phyloP scores from a whole-genome alignment of 2,329 filamentous ascomycete species.

The Apiospora arundinis region DNA sequence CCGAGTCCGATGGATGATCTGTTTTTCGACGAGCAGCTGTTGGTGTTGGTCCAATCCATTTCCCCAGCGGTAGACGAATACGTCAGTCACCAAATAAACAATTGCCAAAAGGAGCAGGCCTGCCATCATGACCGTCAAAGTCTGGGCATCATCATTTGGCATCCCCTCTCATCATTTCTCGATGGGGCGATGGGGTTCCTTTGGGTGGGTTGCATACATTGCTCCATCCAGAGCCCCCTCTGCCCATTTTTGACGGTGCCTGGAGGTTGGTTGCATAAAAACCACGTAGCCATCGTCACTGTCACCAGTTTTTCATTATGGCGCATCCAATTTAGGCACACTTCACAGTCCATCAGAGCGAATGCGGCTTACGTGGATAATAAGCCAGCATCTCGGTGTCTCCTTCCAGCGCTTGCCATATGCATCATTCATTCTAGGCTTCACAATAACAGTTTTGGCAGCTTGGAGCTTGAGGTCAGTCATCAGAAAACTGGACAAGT shows the following conservation, averaged over 20 bases:
- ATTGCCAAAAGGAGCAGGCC: background rate
- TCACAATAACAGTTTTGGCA: background rate
- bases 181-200: background rate
- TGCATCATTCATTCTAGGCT: background rate
- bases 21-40: background rate
- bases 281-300: background rate
- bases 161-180: background rate
- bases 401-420: background rate
- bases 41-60: background rate
- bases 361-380: background rate
- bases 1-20: constrained; percentile 9
- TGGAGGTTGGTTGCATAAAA: background rate
- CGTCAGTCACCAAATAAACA: constrained; percentile 1
- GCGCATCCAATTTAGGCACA: background rate
- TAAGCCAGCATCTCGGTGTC: background rate
- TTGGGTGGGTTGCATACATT: constrained; percentile 13
- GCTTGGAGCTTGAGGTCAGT: background rate
- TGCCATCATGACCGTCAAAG: background rate
- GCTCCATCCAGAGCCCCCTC: background rate
- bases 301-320: background rate
- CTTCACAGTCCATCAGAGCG: background rate
- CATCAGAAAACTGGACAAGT: background rate
- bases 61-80: background rate
- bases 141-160: background rate
- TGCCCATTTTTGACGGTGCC: background rate